A percentile compares a stretch with the other conserved stretches of the same genome.
Evolutionary conservation across 495 filamentous ascomycete genomes (phyloP).

Genomic region (Melanomma pulvis-pyrius): DNA sequence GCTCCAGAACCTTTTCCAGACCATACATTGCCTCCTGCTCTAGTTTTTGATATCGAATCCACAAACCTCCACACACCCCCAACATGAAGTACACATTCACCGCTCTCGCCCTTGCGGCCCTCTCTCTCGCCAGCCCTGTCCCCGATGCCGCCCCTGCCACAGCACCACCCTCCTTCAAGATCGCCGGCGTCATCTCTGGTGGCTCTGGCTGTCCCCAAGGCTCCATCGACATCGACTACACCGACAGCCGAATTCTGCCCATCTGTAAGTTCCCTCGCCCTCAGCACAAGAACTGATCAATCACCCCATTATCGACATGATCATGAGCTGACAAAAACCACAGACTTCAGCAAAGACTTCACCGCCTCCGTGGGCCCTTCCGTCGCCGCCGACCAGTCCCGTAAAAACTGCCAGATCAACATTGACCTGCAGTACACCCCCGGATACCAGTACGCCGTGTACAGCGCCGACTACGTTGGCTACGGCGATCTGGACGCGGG

Average conservation of each 20-base stretch:
- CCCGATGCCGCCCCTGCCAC: conserved; percentile 12
- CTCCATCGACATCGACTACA: conserved; percentile 29
- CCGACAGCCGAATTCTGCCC: conserved; percentile 26
- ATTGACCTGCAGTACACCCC: conserved; percentile 51
- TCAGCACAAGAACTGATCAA: no score
- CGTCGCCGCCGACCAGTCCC: conserved; percentile 43
- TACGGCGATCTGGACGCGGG: conserved; percentile 48
- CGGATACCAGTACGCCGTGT: conserved; percentile 54
- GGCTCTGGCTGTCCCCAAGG: conserved; percentile 37
- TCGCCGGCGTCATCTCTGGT: conserved; percentile 33
- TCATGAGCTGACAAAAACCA: background rate
- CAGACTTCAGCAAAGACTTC: conserved; percentile 35
- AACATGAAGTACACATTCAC: conserved; percentile 23
- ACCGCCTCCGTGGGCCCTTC: conserved; percentile 48
- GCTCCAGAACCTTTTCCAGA: background rate
- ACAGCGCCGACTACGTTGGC: conserved; percentile 53
- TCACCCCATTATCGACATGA: conserved; percentile 1
- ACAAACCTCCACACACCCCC: background rate
- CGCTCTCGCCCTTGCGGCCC: conserved; percentile 25
- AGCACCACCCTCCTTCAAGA: conserved; percentile 19
- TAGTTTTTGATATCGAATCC: background rate
- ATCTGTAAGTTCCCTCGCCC: conserved; percentile 14
- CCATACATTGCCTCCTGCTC: background rate
- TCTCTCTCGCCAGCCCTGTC: conserved; percentile 23
- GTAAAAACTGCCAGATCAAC: conserved; percentile 57